Evolutionary conservation across 352 stramenopile species (phyloP).

Genomic region (Globisporangium barbulae): DNA sequence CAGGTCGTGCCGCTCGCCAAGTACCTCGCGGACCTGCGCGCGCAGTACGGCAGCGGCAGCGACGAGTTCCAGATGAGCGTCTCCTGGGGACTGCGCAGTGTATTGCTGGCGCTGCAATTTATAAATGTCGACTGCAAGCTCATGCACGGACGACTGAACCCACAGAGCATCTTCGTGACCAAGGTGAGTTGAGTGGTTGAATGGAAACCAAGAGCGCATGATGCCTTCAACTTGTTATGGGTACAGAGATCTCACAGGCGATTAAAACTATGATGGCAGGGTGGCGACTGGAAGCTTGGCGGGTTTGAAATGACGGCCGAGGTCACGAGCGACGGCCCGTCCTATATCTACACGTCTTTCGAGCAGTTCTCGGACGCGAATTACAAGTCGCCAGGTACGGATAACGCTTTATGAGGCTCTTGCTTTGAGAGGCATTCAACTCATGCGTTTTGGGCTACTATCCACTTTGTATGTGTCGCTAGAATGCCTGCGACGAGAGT

Average conservation of each 20-base stretch:
- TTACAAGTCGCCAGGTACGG: constrained; percentile 75
- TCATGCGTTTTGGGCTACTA: neutral
- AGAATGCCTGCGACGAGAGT: constrained; percentile 84
- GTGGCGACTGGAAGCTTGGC: constrained; percentile 95
- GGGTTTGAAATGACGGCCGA: constrained; percentile 91
- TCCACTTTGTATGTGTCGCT: constrained; percentile 23
- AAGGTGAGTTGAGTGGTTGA: constrained; percentile 35
- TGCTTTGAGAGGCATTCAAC: neutral
- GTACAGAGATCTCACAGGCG: neutral
- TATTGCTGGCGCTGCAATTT: constrained; percentile 93
- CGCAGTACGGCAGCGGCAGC: constrained; percentile 50
- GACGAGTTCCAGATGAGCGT: constrained; percentile 86
- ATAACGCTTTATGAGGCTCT: neutral
- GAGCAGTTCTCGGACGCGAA: constrained; percentile 85
- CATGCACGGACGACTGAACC: constrained; percentile 88
- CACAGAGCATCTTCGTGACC: constrained; percentile 93
- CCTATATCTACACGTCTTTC: constrained; percentile 70
- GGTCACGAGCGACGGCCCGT: constrained; percentile 76
- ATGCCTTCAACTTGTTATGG: neutral
- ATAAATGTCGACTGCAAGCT: constrained; percentile 94
- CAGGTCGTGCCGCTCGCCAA: constrained; percentile 85
- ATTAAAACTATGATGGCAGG: constrained; percentile 23
- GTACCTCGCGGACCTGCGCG: constrained; percentile 81
- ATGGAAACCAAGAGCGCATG: neutral
- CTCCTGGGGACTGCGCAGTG: constrained; percentile 90